These are phyloP conservation scores for Alternaria ethzedia DNA, from an alignment of 2,329 filamentous ascomycete species.

Conservation along the genomic window DNA sequence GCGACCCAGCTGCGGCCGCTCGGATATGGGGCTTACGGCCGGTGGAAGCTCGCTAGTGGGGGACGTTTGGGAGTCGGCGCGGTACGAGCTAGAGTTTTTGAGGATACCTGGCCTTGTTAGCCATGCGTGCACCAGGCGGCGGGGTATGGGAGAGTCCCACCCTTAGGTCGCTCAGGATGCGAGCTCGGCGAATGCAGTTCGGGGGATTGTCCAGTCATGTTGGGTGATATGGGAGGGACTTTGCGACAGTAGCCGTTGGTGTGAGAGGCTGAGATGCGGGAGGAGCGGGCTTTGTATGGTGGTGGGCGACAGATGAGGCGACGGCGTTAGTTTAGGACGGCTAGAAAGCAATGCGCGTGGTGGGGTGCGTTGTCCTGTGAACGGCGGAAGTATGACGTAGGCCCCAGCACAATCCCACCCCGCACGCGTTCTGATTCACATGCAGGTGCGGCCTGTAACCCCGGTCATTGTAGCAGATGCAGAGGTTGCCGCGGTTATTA, in stretches of 20 bases:
- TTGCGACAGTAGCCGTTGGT: conserved; percentile 18
- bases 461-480: not conserved
- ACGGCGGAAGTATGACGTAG: conserved; percentile 10
- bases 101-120: conserved; percentile 74
- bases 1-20: conserved; percentile 54
- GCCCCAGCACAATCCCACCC: conserved; percentile 8
- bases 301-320: not conserved
- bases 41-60: conserved; percentile 52
- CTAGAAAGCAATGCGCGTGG: conserved; percentile 8
- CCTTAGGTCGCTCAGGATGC: conserved; percentile 54
- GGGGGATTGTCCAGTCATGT: conserved; percentile 45
- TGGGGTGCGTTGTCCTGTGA: conserved; percentile 13
- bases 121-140: not conserved
- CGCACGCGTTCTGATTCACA: conserved; percentile 3
- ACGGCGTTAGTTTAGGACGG: conserved; percentile 6
- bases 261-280: not conserved
- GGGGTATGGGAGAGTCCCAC: conserved; percentile 30
- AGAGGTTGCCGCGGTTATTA: conserved; percentile 6
- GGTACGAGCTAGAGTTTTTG: conserved; percentile 79
- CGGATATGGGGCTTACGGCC: conserved; percentile 39
- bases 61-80: conserved; percentile 57
- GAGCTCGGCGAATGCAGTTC: conserved; percentile 43
- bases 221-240: not conserved
- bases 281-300: not conserved
- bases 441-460: conserved; percentile 5